A percentile compares a stretch with the other conserved stretches of the same genome.
phyloP scores from a whole-genome alignment of 176 grass and related monocot species.

The Avena insularis region DNA sequence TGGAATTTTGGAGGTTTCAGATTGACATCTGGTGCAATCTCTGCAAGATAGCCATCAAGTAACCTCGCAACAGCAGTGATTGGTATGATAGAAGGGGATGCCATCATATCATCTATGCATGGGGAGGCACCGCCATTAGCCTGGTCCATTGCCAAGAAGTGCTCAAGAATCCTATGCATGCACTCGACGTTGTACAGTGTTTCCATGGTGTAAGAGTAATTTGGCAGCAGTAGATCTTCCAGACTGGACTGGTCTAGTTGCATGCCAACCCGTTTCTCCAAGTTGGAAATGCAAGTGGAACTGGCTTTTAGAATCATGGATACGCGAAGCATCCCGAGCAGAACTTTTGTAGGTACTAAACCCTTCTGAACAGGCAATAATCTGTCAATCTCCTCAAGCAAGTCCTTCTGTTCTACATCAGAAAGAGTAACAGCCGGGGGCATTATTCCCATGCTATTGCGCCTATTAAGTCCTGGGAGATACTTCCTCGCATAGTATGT shows the following conservation, averaged over 20 bases:
- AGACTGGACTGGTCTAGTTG: conserved; percentile 82
- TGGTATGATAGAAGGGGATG: conserved; percentile 65
- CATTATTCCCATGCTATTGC: conserved; percentile 56
- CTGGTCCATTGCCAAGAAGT: conserved; percentile 91
- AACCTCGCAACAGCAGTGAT: conserved; percentile 77
- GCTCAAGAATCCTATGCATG: conserved; percentile 81
- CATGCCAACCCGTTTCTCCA: conserved; percentile 82
- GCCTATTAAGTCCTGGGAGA: conserved; percentile 82
- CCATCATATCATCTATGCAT: conserved; percentile 64
- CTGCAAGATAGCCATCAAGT: conserved; percentile 87
- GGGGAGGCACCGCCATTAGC: conserved; percentile 58
- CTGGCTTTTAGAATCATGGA: conserved; percentile 78
- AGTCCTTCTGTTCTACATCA: conserved; percentile 77
- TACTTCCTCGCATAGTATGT: conserved; percentile 77
- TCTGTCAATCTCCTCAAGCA: conserved; percentile 75
- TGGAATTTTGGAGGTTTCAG: conserved; percentile 80
- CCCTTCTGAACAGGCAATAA: conserved; percentile 75
- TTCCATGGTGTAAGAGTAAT: conserved; percentile 86
- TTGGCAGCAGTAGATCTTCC: conserved; percentile 85
- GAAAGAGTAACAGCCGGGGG: conserved; percentile 52
- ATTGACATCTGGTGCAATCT: conserved; percentile 90
- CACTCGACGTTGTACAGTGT: conserved; percentile 95
- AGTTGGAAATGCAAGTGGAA: conserved; percentile 66
- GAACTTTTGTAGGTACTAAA: conserved; percentile 69
- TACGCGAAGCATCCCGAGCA: conserved; percentile 81